phyloP scores from a whole-genome alignment of 345 rosid species.

The Abelmoschus esculentus region DNA sequence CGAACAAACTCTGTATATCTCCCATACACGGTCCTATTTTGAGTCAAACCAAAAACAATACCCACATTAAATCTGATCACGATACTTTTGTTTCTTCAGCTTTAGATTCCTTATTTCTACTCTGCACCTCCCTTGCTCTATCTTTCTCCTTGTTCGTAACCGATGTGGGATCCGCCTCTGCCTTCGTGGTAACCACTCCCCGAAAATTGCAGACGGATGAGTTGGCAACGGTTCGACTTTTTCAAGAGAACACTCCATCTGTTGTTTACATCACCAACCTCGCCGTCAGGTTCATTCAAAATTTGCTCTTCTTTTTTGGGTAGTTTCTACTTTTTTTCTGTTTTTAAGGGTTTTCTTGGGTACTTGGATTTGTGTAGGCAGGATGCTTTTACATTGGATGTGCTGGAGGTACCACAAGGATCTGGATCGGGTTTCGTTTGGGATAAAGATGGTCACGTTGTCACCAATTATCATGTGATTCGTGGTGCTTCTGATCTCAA shows the following conservation, averaged over 20 bases:
- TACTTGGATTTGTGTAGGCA: slow-evolving; percentile 39
- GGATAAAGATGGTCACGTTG: slow-evolving; percentile 78
- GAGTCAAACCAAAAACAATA: neutral
- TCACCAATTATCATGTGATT: slow-evolving; percentile 90
- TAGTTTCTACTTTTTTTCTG: neutral
- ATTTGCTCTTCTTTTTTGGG: neutral
- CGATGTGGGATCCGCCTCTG: slow-evolving; percentile 53
- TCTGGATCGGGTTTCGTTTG: slow-evolving; percentile 96
- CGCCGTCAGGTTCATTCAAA: slow-evolving; percentile 48
- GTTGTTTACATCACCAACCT: slow-evolving; percentile 94
- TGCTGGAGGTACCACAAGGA: slow-evolving; percentile 95
- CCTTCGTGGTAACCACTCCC: slow-evolving; percentile 61
- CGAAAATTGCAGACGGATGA: slow-evolving; percentile 78
- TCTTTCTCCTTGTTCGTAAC: slow-evolving; percentile 52
- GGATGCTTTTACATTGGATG: slow-evolving; percentile 89
- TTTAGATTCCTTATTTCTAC: slow-evolving; percentile 41
- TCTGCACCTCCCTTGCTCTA: slow-evolving; percentile 62
- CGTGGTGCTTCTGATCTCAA: slow-evolving; percentile 98
- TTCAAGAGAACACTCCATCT: slow-evolving; percentile 93
- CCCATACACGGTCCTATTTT: neutral
- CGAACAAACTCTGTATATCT: slow-evolving; percentile 11
- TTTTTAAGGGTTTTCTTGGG: neutral
- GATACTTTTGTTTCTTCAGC: slow-evolving; percentile 11
- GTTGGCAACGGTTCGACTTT: slow-evolving; percentile 84
- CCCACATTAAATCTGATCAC: neutral